phyloP scores from a whole-genome alignment of 768 basidiomycete species.

The Hortiboletus flavorubellus region DNA sequence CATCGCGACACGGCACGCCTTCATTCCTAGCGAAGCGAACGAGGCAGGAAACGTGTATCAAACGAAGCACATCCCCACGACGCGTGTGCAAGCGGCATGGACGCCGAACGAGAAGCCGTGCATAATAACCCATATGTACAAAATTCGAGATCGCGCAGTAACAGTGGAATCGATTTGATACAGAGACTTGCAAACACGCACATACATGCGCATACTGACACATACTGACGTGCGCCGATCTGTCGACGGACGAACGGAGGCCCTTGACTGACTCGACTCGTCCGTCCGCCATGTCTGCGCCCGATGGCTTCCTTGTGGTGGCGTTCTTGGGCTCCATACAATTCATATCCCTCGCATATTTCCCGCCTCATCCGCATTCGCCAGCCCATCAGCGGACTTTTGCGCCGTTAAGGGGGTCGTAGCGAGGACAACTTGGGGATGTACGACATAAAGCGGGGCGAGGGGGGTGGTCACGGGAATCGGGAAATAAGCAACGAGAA shows the following conservation, averaged over 20 bases:
- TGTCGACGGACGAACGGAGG: constrained; percentile 56
- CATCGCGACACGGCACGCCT: background rate
- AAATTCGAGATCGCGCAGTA: no score
- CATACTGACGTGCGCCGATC: constrained; percentile 41
- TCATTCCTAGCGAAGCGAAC: background rate
- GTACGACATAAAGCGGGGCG: background rate
- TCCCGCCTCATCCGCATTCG: background rate
- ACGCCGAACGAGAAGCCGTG: no score
- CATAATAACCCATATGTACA: no score
- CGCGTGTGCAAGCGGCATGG: background rate
- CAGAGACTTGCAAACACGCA: background rate
- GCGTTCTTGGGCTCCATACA: constrained; percentile 50
- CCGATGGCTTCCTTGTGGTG: constrained; percentile 47
- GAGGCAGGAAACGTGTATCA: constrained; percentile 13
- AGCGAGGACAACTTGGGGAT: background rate
- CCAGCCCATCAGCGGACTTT: constrained; percentile 10
- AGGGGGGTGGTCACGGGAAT: background rate
- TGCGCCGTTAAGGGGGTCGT: constrained; percentile 11
- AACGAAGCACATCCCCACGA: constrained; percentile 2
- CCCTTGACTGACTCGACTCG: constrained; percentile 51
- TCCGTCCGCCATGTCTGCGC: constrained; percentile 60
- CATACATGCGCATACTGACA: constrained; percentile 5
- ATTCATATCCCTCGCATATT: background rate
- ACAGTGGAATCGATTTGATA: no score
- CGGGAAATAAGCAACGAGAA: background rate